Evolutionary conservation across 2,329 filamentous ascomycete genomes (phyloP).

Genomic region (Colletotrichum orchidophilum): DNA sequence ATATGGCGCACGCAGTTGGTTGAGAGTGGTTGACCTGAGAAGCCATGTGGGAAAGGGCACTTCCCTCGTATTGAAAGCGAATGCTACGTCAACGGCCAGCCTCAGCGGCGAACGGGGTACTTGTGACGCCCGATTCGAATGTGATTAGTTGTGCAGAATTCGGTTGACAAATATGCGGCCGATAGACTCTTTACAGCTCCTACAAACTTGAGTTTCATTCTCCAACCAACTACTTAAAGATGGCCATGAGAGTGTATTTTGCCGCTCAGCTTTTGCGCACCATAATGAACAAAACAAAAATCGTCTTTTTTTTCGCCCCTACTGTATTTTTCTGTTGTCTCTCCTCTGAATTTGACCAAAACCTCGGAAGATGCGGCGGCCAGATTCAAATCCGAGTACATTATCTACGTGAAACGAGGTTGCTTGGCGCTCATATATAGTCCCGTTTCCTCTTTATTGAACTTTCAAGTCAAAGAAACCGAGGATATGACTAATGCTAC

Average conservation of each 20-base stretch:
- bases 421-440: background rate
- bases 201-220: background rate
- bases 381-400: background rate
- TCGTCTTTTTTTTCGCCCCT: background rate
- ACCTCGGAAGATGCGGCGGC: background rate
- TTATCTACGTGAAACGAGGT: background rate
- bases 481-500: no score
- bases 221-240: background rate
- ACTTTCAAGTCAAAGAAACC: no score
- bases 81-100: background rate
- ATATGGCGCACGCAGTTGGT: background rate
- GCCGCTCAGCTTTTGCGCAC: background rate
- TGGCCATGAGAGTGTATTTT: background rate
- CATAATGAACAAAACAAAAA: background rate
- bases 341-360: background rate
- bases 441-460: no score
- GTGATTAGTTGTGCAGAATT: background rate
- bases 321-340: background rate
- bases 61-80: background rate
- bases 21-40: background rate
- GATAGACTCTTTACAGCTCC: background rate
- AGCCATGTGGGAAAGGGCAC: background rate
- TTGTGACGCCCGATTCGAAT: rapidly evolving
- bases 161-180: background rate
- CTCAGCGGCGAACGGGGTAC: background rate